phyloP scores from a whole-genome alignment of 176 grass and related monocot genomes.

The Oryza australiensis region DNA sequence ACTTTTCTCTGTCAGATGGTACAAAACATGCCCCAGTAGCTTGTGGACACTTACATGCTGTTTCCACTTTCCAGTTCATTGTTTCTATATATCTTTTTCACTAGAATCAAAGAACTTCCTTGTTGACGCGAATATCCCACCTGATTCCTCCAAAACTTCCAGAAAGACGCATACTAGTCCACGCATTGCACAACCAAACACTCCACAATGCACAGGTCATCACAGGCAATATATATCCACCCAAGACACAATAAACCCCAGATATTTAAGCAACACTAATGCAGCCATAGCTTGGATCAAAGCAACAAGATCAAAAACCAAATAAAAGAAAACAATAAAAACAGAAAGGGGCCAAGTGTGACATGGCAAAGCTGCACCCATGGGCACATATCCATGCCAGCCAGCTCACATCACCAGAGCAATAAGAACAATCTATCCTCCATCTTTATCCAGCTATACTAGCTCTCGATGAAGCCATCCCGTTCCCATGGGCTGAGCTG shows the following conservation, averaged over 20 bases:
- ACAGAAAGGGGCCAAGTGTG: neutral
- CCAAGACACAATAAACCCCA: neutral
- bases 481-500: constrained; percentile 35
- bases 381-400: neutral
- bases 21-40: neutral
- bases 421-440: constrained; percentile 2
- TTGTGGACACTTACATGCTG: neutral
- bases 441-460: neutral
- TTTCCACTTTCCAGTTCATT: constrained; percentile 2
- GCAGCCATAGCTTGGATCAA: neutral
- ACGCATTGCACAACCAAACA: neutral
- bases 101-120: neutral
- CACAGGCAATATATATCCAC: neutral
- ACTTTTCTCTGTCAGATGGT: constrained; percentile 15
- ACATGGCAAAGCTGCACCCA: constrained; percentile 28
- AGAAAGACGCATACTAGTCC: constrained; percentile 4
- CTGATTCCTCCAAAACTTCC: neutral
- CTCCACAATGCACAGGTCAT: neutral
- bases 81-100: neutral
- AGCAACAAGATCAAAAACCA: neutral
- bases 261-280: neutral
- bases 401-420: constrained; percentile 20
- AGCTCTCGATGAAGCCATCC: neutral
- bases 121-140: neutral
- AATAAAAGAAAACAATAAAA: neutral